These are phyloP conservation scores for Paramecium sexaurelia DNA, from an alignment of 73 alveolate species.

Conservation along the genomic window DNA sequence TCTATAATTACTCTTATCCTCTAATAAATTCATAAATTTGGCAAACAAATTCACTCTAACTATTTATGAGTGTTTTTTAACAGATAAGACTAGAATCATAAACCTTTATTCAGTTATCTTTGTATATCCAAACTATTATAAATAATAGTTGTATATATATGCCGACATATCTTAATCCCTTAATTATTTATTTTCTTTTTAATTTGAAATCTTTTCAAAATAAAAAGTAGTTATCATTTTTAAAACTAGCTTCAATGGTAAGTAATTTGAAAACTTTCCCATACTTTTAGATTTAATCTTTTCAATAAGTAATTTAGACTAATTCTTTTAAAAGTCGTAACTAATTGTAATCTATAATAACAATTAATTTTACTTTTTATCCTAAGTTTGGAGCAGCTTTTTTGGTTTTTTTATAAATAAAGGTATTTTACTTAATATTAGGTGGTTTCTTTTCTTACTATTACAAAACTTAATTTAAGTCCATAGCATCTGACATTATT, in stretches of 20 bases:
- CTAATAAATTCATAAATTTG: slow-evolving; percentile 45
- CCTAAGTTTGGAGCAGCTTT: slow-evolving; percentile 43
- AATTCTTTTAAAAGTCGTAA: slow-evolving; percentile 45
- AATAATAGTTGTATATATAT: slow-evolving; percentile 46
- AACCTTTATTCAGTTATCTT: slow-evolving; percentile 59
- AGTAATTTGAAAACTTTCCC: slow-evolving; percentile 53
- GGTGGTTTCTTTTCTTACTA: background rate
- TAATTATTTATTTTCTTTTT: slow-evolving; percentile 54
- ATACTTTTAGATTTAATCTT: slow-evolving; percentile 45
- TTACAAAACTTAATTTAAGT: background rate
- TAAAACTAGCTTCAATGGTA: slow-evolving; percentile 46
- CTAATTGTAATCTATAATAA: background rate
- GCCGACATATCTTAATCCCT: slow-evolving; percentile 56
- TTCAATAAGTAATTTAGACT: slow-evolving; percentile 38
- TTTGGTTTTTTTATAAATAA: background rate
- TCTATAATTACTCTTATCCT: slow-evolving; percentile 40
- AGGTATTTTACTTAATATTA: background rate
- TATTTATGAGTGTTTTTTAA: slow-evolving; percentile 41
- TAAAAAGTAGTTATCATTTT: slow-evolving; percentile 53
- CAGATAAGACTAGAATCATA: slow-evolving; percentile 28
- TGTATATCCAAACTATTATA: slow-evolving; percentile 56
- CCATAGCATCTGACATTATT: slow-evolving; percentile 26
- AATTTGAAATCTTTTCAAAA: slow-evolving; percentile 3
- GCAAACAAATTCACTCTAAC: slow-evolving; percentile 61
- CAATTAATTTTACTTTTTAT: background rate